Evolutionary conservation across 2,329 filamentous ascomycete species (phyloP).

Genomic region (Botryotinia narcissicola): DNA sequence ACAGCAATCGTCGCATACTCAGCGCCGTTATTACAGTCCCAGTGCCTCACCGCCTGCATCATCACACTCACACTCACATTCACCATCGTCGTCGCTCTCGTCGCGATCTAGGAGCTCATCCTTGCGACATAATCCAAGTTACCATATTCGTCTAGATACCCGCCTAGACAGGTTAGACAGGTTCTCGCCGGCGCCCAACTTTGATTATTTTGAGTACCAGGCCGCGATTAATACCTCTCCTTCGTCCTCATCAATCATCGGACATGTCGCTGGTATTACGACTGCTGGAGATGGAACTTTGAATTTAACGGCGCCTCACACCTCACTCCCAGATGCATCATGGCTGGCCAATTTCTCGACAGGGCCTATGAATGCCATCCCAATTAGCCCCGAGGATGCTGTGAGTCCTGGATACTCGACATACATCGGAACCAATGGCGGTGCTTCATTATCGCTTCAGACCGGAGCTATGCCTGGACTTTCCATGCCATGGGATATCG

Average conservation of each 20-base stretch:
- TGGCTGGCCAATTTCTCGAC: constrained; percentile 10
- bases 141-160: constrained; percentile 8
- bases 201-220: constrained; percentile 13
- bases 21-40: constrained; percentile 15
- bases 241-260: constrained; percentile 11
- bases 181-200: background rate
- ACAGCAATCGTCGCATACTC: constrained; percentile 10
- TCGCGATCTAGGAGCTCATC: constrained; percentile 2
- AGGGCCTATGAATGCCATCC: background rate
- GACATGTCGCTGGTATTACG: background rate
- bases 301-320: constrained; percentile 13
- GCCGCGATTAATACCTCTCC: background rate
- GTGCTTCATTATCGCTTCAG: constrained; percentile 18
- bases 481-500: constrained; percentile 26
- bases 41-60: constrained; percentile 17
- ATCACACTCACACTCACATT: constrained; percentile 11
- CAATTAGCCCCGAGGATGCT: constrained; percentile 12
- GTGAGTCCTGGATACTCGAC: background rate
- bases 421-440: constrained; percentile 11
- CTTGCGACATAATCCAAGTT: constrained; percentile 6
- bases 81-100: constrained; percentile 12
- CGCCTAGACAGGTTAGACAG: constrained; percentile 2
- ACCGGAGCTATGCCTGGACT: constrained; percentile 20
- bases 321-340: background rate
- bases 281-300: background rate